Base-by-base conservation (phyloP, 306 rosid species). In the Ormosia emarginata region DNA sequence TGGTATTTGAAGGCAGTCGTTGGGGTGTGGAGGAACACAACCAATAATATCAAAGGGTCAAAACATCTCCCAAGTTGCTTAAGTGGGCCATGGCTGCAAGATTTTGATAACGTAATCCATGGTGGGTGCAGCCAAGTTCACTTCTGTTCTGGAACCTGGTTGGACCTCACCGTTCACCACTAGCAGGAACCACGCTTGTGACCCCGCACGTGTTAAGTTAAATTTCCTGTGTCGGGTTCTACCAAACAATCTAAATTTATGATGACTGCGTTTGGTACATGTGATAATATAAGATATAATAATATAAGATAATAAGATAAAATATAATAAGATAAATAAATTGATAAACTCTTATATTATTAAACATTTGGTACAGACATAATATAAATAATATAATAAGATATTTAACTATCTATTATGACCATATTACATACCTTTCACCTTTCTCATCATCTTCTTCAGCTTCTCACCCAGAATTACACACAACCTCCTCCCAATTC, bases 71-170 rank as follows among this genome's bases (percentile, higher is more conserved):
- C 84, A 46, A 43, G 67, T 72, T 66, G 88, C 34, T 39, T 8
- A 10, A 36, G 84, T 52, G 77, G 82, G 63, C 77, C 79, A 53
- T 13, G 4, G 30, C 52, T 18, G 0, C 18, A 5, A 52, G 72
- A 34, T 50, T 65, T 61, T 68, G 71, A 62, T 86, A 83, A 85
- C 87, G 77, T 85, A 71, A 85, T 37, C 69, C 71, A 14, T n/a
- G 52, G 79, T 30, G 69, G 79, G 71, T 70, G 81, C 79, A 83
- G 80, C 89, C 75, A 34, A 79, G 77, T 55, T 75, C 82, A 7
- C 78, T 59, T 9, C 8, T 59, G 40, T 43, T 52, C 86, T 77
- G 89, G 77, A 80, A 67, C 79, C 77, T 78, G 62, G 86, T 88
- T 85, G 91, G 87, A 73, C 79, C 74, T 77, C 87, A 80, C 83